phyloP scores from a whole-genome alignment of 2,329 filamentous ascomycete species.

The Diaporthe citri region DNA sequence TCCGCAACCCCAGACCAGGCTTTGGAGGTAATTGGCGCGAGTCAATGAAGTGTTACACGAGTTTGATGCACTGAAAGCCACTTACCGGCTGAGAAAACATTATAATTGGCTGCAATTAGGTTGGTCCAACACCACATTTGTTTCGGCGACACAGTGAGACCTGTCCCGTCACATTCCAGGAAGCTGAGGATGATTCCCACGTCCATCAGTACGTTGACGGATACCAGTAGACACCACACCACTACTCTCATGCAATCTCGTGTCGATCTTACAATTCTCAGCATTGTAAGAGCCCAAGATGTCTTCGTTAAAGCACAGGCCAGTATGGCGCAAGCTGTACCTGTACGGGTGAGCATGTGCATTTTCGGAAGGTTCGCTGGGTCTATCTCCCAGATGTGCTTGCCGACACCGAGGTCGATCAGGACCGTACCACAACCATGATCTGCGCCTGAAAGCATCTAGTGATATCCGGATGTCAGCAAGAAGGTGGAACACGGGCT shows the following conservation, averaged over 20 bases:
- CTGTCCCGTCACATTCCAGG: background rate
- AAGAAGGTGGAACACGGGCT: accelerated
- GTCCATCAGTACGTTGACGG: slow-evolving; percentile 7
- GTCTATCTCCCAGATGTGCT: background rate
- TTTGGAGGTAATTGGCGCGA: background rate
- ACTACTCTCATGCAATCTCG: background rate
- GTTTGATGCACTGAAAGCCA: background rate
- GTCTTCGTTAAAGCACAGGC: background rate
- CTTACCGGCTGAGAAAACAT: slow-evolving; percentile 7
- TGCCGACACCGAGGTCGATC: background rate
- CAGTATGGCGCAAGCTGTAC: background rate
- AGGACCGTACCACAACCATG: background rate
- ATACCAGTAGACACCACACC: background rate
- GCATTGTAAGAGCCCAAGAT: slow-evolving; percentile 2
- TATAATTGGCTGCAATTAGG: background rate
- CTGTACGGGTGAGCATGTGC: background rate
- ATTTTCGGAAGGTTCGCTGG: background rate
- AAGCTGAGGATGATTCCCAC: background rate
- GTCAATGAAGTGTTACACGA: accelerated
- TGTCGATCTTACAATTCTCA: background rate
- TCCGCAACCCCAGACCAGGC: slow-evolving; percentile 14
- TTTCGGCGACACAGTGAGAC: background rate
- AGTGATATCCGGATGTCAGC: background rate
- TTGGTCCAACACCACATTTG: background rate
- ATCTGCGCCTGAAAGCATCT: background rate